Evolutionary conservation across 1,139 yeast genomes (phyloP).

Genomic region (Magnusiomyces clavatus): DNA sequence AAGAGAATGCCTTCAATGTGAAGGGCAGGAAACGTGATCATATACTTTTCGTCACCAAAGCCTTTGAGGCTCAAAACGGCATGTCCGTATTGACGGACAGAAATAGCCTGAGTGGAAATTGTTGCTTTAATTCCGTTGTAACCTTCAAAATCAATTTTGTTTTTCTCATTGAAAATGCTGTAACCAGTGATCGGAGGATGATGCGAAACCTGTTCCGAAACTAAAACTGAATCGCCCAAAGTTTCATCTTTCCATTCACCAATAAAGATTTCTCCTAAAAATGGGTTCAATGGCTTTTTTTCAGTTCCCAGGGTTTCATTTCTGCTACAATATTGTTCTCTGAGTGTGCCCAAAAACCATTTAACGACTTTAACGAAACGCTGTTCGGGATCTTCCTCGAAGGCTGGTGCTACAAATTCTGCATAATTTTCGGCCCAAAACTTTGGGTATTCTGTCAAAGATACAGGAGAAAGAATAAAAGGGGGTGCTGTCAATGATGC

Average conservation of each 20-base stretch:
- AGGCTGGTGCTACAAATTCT: slow-evolving; percentile 62
- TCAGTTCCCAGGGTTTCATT: slow-evolving; percentile 87
- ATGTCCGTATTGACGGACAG: slow-evolving; percentile 88
- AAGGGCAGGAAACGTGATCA: slow-evolving; percentile 88
- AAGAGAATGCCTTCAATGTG: slow-evolving; percentile 89
- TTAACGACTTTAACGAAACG: slow-evolving; percentile 75
- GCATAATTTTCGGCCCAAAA: slow-evolving; percentile 81
- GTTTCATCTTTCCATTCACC: slow-evolving; percentile 59
- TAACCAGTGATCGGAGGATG: slow-evolving; percentile 96
- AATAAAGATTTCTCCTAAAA: slow-evolving; percentile 84
- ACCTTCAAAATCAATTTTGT: slow-evolving; percentile 68
- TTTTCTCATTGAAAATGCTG: slow-evolving; percentile 61
- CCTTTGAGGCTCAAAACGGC: slow-evolving; percentile 60
- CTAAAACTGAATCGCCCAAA: slow-evolving; percentile 50
- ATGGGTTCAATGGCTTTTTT: slow-evolving; percentile 93
- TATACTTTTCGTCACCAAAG: slow-evolving; percentile 55
- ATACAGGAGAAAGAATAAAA: slow-evolving; percentile 86
- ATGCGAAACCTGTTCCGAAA: slow-evolving; percentile 89
- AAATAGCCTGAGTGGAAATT: slow-evolving; percentile 67
- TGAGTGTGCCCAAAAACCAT: slow-evolving; percentile 87
- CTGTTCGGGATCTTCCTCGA: slow-evolving; percentile 39
- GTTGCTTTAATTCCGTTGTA: slow-evolving; percentile 84
- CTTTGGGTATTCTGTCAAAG: slow-evolving; percentile 83
- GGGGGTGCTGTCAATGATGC: slow-evolving; percentile 96
- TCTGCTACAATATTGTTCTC: slow-evolving; percentile 90